These are phyloP conservation scores for Myxozyma sirexii DNA, from an alignment of 805 yeast species.

Conservation along the genomic window DNA sequence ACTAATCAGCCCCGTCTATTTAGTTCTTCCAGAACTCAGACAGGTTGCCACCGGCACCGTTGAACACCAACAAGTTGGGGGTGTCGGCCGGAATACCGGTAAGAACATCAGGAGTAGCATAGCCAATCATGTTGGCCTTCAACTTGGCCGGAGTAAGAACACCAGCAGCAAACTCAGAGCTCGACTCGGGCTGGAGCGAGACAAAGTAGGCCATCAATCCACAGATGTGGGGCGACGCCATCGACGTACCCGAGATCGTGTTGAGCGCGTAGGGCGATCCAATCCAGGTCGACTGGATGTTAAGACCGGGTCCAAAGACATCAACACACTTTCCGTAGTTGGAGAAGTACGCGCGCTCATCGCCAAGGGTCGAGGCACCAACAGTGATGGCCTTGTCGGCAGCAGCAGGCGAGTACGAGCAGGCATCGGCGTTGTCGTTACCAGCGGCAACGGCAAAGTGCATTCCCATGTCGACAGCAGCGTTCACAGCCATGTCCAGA, in stretches of 20 bases:
- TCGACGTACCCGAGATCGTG: conserved; percentile 62
- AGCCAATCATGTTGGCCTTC: conserved; percentile 49
- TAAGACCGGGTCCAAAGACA: conserved; percentile 91
- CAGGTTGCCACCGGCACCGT: conserved; percentile 59
- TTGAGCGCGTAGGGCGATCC: conserved; percentile 56
- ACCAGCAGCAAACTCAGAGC: conserved; percentile 53
- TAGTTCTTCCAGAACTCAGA: conserved; percentile 51
- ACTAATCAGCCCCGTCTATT: neutral
- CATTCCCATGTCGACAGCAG: conserved; percentile 58
- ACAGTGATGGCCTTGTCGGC: conserved; percentile 79
- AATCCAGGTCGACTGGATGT: conserved; percentile 58
- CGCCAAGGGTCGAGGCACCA: conserved; percentile 90
- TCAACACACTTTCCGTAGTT: conserved; percentile 96
- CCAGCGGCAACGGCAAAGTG: conserved; percentile 68
- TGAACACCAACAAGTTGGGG: conserved; percentile 61
- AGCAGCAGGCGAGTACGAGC: conserved; percentile 61
- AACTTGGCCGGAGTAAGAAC: conserved; percentile 49
- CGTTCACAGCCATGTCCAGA: conserved; percentile 60
- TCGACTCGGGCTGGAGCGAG: conserved; percentile 56
- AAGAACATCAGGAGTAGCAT: conserved; percentile 54
- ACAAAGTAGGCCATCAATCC: conserved; percentile 60
- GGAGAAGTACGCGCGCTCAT: conserved; percentile 91
- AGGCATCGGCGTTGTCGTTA: conserved; percentile 62
- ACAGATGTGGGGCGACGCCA: conserved; percentile 64
- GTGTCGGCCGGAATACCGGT: conserved; percentile 52